phyloP scores from a whole-genome alignment of 2,329 filamentous ascomycete species.

The Chaetomium olivaceum region DNA sequence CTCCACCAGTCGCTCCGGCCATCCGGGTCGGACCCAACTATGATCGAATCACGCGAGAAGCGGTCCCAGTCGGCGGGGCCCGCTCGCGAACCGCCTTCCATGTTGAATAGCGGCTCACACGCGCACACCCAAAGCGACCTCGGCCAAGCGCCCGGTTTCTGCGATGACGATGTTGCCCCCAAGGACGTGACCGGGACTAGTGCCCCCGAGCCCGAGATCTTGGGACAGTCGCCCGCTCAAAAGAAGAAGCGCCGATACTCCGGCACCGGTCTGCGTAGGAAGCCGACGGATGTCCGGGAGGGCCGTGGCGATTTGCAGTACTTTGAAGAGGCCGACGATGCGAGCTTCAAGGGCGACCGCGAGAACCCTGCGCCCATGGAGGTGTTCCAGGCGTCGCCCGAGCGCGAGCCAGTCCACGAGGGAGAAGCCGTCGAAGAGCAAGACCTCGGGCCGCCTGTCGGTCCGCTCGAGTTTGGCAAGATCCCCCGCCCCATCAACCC shows the following conservation, averaged over 20 bases:
- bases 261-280: slow-evolving; percentile 75
- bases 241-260: slow-evolving; percentile 74
- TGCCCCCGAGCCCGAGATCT: slow-evolving; percentile 61
- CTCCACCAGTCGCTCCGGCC: slow-evolving; percentile 50
- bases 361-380: slow-evolving; percentile 19
- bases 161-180: slow-evolving; percentile 43
- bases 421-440: background rate
- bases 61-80: slow-evolving; percentile 15
- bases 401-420: background rate
- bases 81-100: slow-evolving; percentile 15
- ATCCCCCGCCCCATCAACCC: slow-evolving; percentile 69
- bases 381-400: slow-evolving; percentile 19
- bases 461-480: slow-evolving; percentile 41
- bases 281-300: slow-evolving; percentile 70
- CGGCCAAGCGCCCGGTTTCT: slow-evolving; percentile 21
- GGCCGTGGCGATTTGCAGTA: slow-evolving; percentile 81
- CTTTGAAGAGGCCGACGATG: slow-evolving; percentile 85
- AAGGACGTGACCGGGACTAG: slow-evolving; percentile 64
- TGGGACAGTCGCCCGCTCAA: slow-evolving; percentile 48
- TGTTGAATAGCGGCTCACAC: slow-evolving; percentile 21
- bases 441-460: slow-evolving; percentile 34
- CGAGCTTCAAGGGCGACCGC: slow-evolving; percentile 71
- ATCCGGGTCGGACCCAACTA: slow-evolving; percentile 48
- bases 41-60: slow-evolving; percentile 33
- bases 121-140: slow-evolving; percentile 34